Conservation (phyloP, 2,329 filamentous ascomycete genomes). For the Fusarium coffeatum region DNA sequence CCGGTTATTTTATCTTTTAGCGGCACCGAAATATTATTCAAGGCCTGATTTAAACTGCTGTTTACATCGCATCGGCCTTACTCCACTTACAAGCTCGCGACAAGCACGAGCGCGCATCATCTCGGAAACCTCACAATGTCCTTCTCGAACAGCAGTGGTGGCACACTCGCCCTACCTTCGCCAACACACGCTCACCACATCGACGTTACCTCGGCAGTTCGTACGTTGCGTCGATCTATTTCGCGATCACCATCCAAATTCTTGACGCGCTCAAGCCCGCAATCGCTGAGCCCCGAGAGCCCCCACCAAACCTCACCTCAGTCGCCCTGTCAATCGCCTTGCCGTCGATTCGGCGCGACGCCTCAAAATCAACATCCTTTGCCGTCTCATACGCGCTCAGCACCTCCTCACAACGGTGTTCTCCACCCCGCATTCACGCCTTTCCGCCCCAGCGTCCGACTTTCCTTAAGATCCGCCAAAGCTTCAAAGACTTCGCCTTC, state of each 20-base stretch:
- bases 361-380: conserved; percentile 52
- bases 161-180: conserved; percentile 86
- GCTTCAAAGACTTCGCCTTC: conserved; percentile 67
- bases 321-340: conserved; percentile 68
- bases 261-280: conserved; percentile 63
- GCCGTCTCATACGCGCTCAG: conserved; percentile 50
- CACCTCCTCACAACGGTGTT: conserved; percentile 51
- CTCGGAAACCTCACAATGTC: conserved; percentile 61
- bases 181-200: conserved; percentile 86
- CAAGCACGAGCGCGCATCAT: conserved; percentile 43
- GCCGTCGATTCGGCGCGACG: conserved; percentile 56
- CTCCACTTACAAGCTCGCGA: conserved; percentile 40
- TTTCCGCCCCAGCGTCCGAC: conserved; percentile 73
- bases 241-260: conserved; percentile 96
- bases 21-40: conserved; percentile 17
- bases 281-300: conserved; percentile 59
- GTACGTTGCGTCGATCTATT: conserved; percentile 85
- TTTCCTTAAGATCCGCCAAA: conserved; percentile 72
- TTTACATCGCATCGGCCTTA: conserved; percentile 46
- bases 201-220: conserved; percentile 83
- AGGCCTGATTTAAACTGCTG: conserved; percentile 23
- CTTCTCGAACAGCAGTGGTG: conserved; percentile 71
- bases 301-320: conserved; percentile 62
- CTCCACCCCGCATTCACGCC: conserved; percentile 68
- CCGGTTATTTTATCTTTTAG: conserved; percentile 14